These are phyloP conservation scores for Theileria orientalis DNA, from an alignment of 169 alveolate genomes.

Conservation along the genomic window DNA sequence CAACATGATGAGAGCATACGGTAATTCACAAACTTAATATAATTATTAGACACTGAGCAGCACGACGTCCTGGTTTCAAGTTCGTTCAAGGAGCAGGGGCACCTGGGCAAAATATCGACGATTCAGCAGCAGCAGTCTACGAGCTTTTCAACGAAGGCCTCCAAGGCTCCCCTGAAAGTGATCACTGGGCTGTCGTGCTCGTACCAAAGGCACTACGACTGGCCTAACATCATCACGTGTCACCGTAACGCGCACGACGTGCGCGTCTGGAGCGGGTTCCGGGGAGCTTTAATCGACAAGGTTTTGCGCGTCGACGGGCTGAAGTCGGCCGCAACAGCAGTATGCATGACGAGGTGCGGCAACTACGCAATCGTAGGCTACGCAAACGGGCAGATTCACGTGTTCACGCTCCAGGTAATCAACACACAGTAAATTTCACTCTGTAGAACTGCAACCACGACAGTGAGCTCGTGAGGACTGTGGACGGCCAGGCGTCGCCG, in stretches of 20 bases:
- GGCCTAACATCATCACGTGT: slow-evolving; percentile 75
- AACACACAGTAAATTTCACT: background rate
- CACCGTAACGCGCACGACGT: slow-evolving; percentile 72
- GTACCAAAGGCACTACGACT: slow-evolving; percentile 68
- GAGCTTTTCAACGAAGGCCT: slow-evolving; percentile 42
- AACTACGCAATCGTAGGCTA: slow-evolving; percentile 92
- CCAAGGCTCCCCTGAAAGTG: slow-evolving; percentile 16
- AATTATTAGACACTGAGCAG: slow-evolving; percentile 34
- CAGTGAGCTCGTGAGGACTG: slow-evolving; percentile 24
- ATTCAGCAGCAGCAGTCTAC: slow-evolving; percentile 57
- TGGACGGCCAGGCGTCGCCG: background rate
- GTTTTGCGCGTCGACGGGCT: slow-evolving; percentile 25
- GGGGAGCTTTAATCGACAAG: slow-evolving; percentile 16
- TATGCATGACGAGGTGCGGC: slow-evolving; percentile 89
- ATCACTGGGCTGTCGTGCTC: slow-evolving; percentile 38
- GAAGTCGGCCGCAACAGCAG: slow-evolving; percentile 75
- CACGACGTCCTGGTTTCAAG: slow-evolving; percentile 60
- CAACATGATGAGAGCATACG: slow-evolving; percentile 42
- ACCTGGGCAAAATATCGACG: slow-evolving; percentile 58
- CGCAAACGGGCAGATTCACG: slow-evolving; percentile 84
- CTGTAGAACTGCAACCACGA: slow-evolving; percentile 59
- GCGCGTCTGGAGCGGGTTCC: slow-evolving; percentile 78
- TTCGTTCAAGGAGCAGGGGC: slow-evolving; percentile 29
- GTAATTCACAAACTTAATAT: background rate
- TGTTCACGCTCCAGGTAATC: slow-evolving; percentile 85